A percentile compares a stretch with the other conserved stretches of the same genome.
These are phyloP conservation scores for Penicillium sp. DNA, from an alignment of 2,329 filamentous ascomycete genomes.

Conservation along the genomic window DNA sequence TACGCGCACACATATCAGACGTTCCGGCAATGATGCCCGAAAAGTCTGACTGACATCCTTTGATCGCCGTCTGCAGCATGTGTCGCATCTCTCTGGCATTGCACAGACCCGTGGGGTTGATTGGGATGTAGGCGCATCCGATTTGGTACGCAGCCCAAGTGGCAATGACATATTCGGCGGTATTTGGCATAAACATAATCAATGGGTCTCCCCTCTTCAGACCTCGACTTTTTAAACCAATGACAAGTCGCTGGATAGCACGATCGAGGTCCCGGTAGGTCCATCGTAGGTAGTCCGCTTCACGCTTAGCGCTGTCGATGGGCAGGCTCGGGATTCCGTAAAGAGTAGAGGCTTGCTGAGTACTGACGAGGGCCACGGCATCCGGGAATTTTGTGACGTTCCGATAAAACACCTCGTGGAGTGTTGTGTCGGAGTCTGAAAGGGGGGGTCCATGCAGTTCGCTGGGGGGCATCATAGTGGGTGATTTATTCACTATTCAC, in stretches of 20 bases:
- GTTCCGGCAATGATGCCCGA: not conserved
- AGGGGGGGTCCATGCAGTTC: not conserved
- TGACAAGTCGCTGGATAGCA: not conserved
- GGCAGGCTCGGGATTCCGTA: constrained; percentile 1
- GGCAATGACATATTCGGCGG: constrained; percentile 14
- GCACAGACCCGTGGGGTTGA: constrained; percentile 11
- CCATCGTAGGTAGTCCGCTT: constrained; percentile 7
- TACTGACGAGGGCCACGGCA: constrained; percentile 1
- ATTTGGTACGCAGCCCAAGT: constrained; percentile 17
- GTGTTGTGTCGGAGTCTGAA: not conserved
- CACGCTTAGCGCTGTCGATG: not conserved
- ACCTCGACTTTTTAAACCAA: not conserved
- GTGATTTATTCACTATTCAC: not conserved
- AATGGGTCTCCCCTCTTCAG: not conserved
- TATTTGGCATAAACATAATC: constrained; percentile 4
- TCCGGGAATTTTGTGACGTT: not conserved
- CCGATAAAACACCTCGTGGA: not conserved
- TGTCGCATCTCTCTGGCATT: constrained; percentile 5
- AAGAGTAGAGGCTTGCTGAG: constrained; percentile 2
- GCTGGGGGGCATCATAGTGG: not conserved
- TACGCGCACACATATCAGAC: not conserved
- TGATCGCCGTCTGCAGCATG: not conserved
- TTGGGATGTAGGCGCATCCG: constrained; percentile 12
- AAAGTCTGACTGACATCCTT: not conserved
- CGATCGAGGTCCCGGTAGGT: constrained; percentile 1